phyloP scores from a whole-genome alignment of 2,329 filamentous ascomycete species.

The Aspergillus eucalypticola region DNA sequence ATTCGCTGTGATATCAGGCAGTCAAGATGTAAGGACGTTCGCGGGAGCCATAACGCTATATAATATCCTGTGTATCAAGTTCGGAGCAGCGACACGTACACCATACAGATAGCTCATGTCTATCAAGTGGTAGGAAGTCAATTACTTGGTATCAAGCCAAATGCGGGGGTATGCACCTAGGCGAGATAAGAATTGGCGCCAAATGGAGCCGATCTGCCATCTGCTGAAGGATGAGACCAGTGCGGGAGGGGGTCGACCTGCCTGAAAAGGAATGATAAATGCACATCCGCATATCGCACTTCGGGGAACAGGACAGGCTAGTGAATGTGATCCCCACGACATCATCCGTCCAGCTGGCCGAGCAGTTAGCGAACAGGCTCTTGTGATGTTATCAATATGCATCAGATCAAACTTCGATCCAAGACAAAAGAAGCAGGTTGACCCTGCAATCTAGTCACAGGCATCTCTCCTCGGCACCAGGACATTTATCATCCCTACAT shows the following conservation, averaged over 20 bases:
- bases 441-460: neutral
- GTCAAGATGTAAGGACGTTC: too few species aligned
- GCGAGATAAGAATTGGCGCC: neutral
- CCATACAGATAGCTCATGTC: neutral
- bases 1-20: too few species aligned
- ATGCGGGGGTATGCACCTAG: neutral
- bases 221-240: neutral
- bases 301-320: neutral
- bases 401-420: neutral
- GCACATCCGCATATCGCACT: neutral
- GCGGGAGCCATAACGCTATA: neutral
- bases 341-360: neutral
- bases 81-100: neutral
- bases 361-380: neutral
- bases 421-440: neutral
- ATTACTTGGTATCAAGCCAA: neutral
- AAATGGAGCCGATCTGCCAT: neutral
- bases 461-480: neutral
- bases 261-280: conserved; percentile 12
- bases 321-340: neutral
- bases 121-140: neutral
- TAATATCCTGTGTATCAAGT: neutral
- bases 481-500: neutral
- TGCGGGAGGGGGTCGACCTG: conserved; percentile 22
- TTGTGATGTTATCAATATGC: neutral